phyloP scores from a whole-genome alignment of 176 grass and related monocot genomes.

The Carex kokanica region DNA sequence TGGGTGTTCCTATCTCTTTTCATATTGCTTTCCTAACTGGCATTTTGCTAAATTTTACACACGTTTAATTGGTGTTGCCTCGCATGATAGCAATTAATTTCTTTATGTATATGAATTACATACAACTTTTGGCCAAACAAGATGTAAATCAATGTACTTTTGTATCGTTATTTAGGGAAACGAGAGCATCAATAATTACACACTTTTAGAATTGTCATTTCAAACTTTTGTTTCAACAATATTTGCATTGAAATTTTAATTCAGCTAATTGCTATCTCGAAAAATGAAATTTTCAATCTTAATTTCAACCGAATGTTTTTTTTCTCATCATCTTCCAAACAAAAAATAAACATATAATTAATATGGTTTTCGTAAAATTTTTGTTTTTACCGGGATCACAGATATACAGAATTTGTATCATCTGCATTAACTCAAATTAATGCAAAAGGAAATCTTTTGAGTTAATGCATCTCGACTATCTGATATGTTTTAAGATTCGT shows the following conservation, averaged over 20 bases:
- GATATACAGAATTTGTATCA: too few relatives aligned
- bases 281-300: too few relatives aligned
- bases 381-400: too few relatives aligned
- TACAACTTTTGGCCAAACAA: background rate
- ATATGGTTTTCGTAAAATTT: too few relatives aligned
- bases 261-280: too few relatives aligned
- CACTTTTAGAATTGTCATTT: background rate
- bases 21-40: background rate
- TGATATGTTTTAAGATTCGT: too few relatives aligned
- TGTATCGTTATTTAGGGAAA: conserved; percentile 9
- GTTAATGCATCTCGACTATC: too few relatives aligned
- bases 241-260: background rate
- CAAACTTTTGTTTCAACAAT: background rate
- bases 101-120: background rate
- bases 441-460: too few relatives aligned
- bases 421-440: too few relatives aligned
- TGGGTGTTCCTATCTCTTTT: background rate
- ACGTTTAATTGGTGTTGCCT: background rate
- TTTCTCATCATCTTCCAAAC: too few relatives aligned
- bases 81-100: background rate
- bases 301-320: too few relatives aligned
- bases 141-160: background rate
- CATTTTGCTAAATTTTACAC: background rate
- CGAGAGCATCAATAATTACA: background rate
- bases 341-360: too few relatives aligned